Percentiles rank a stretch among this genome's conserved stretches.
Conservation (phyloP, 2,329 filamentous ascomycete genomes). For the Thielaviopsis euricoi region DNA sequence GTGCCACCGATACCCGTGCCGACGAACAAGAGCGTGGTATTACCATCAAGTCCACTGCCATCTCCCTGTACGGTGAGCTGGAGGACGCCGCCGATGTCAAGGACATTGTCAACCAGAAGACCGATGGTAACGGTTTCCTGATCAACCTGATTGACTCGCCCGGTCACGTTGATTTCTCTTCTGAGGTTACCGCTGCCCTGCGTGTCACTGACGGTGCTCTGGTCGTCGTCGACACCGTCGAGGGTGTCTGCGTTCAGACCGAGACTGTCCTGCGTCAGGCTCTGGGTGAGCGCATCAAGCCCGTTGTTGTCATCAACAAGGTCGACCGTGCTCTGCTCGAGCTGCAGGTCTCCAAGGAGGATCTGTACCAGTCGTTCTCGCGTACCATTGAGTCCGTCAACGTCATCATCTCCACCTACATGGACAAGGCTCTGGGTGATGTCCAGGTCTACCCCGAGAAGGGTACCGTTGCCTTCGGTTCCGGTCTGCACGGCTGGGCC, state of each 20-base stretch:
- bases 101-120: conserved; percentile 80
- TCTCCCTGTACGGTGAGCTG: conserved; percentile 87
- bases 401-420: conserved; percentile 98
- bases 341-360: conserved; percentile 96
- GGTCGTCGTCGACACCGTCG: conserved; percentile 98
- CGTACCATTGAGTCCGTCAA: conserved; percentile 99
- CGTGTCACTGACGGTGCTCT: conserved; percentile 99
- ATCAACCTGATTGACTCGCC: conserved; percentile 99
- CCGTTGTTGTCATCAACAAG: conserved; percentile 99
- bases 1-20: conserved; percentile 90
- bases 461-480: conserved; percentile 97
- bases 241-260: conserved; percentile 99
- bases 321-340: conserved; percentile 98
- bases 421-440: conserved; percentile 91
- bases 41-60: conserved; percentile 99
- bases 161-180: conserved; percentile 99
- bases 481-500: conserved; percentile 98
- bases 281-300: conserved; percentile 99
- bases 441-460: conserved; percentile 97
- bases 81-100: conserved; percentile 72
- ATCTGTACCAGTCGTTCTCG: conserved; percentile 98
- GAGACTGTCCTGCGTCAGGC: conserved; percentile 99
- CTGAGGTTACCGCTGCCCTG: conserved; percentile 96
- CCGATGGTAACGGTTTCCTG: conserved; percentile 89
- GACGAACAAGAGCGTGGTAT: conserved; percentile 99